phyloP scores from a whole-genome alignment of 169 alveolate genomes.

The Plasmodium adleri region DNA sequence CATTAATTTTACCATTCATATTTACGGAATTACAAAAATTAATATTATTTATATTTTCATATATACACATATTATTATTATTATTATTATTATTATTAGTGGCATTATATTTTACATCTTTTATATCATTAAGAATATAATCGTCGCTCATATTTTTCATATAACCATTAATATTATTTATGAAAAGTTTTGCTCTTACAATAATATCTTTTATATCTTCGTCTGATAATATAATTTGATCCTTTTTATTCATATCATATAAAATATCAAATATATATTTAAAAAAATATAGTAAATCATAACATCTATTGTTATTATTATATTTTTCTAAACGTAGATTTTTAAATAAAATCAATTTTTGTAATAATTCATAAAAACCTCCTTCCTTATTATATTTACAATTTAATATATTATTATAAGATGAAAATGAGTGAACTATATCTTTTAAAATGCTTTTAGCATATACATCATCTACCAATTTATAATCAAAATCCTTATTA shows the following conservation, averaged over 20 bases:
- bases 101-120: not conserved
- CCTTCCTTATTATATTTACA: no score
- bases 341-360: not conserved
- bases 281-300: not conserved
- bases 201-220: not conserved
- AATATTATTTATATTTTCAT: not conserved
- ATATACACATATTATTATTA: not conserved
- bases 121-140: not conserved
- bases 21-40: not conserved
- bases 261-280: not conserved
- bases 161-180: not conserved
- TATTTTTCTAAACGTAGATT: not conserved
- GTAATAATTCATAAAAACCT: not conserved
- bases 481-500: no score
- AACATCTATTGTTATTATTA: no score
- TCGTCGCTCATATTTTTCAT: not conserved
- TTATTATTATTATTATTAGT: not conserved
- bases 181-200: not conserved
- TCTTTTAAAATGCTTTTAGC: no score
- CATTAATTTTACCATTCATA: not conserved
- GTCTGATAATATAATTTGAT: not conserved
- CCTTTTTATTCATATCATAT: not conserved
- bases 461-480: no score
- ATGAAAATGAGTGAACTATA: no score
- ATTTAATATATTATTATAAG: no score